These are phyloP conservation scores for Geranium incanum DNA, from an alignment of 441 rosid species.

Conservation along the genomic window DNA sequence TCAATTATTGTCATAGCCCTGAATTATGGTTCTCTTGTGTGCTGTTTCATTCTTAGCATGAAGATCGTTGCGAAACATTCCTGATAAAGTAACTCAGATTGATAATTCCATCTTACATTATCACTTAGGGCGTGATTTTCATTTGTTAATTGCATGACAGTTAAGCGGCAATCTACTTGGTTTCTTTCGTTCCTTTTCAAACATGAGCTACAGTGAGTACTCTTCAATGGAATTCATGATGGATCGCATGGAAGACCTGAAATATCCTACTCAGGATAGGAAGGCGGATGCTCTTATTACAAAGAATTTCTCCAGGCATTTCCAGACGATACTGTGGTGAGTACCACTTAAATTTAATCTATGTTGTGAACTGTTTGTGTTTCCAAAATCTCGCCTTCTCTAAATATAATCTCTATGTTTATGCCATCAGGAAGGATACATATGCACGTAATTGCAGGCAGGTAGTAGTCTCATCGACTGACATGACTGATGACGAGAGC, in stretches of 20 bases:
- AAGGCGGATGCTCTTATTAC: slow-evolving; percentile 93
- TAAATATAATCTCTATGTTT: slow-evolving; percentile 3
- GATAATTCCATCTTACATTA: background rate
- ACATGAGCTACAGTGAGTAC: slow-evolving; percentile 57
- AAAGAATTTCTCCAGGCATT: slow-evolving; percentile 94
- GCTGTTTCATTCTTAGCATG: no score
- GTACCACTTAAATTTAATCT: slow-evolving; percentile 6
- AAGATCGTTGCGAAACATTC: no score
- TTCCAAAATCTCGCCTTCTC: background rate
- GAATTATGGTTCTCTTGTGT: no score
- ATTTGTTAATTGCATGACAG: slow-evolving; percentile 35
- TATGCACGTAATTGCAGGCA: slow-evolving; percentile 68
- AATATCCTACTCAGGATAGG: slow-evolving; percentile 86
- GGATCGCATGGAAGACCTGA: slow-evolving; percentile 71
- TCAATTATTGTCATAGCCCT: no score
- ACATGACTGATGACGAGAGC: slow-evolving; percentile 34
- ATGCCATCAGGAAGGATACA: slow-evolving; percentile 54
- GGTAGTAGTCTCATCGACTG: slow-evolving; percentile 49
- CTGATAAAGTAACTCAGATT: no score
- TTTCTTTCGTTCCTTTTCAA: slow-evolving; percentile 71
- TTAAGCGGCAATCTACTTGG: slow-evolving; percentile 56
- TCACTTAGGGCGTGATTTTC: slow-evolving; percentile 1
- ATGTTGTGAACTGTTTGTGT: background rate
- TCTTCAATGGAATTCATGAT: slow-evolving; percentile 68
- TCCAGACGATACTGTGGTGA: slow-evolving; percentile 90